Conservation (phyloP, 177 flowering plant genomes). For the Vitis hybrid region DNA sequence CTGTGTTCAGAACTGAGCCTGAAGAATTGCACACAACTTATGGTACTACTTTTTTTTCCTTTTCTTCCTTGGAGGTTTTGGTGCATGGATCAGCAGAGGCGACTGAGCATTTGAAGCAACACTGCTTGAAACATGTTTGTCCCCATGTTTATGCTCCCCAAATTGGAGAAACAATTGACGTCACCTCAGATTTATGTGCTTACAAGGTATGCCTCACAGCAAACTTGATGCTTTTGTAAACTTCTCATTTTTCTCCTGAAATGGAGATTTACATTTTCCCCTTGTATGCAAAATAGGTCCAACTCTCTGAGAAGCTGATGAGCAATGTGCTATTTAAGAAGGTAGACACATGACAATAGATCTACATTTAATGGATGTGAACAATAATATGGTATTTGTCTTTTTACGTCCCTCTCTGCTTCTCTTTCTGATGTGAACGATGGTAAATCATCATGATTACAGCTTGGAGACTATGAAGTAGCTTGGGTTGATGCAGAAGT, state of each 20-base stretch:
- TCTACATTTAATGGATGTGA: neutral
- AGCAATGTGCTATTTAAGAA: constrained; percentile 92
- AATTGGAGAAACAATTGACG: constrained; percentile 88
- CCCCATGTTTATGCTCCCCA: constrained; percentile 95
- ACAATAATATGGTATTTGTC: neutral
- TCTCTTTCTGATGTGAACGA: neutral
- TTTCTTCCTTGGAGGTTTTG: constrained; percentile 57
- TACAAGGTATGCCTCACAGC: constrained; percentile 59
- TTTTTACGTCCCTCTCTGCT: neutral
- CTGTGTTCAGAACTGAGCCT: neutral
- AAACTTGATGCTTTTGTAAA: neutral
- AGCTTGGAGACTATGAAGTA: constrained; percentile 95
- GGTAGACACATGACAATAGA: constrained; percentile 32
- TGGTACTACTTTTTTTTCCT: neutral
- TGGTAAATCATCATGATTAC: constrained; percentile 16
- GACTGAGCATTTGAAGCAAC: constrained; percentile 95
- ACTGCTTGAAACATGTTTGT: constrained; percentile 77
- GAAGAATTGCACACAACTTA: neutral
- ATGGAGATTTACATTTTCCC: constrained; percentile 2
- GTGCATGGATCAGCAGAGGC: constrained; percentile 98
- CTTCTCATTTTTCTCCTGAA: neutral
- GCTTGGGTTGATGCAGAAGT: constrained; percentile 96
- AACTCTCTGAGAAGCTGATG: constrained; percentile 95
- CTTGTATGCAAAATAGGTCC: constrained; percentile 51
- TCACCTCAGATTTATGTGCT: constrained; percentile 95